Evolutionary conservation across 176 grass and related monocot genomes (phyloP).

Genomic region (Musa beccarii): DNA sequence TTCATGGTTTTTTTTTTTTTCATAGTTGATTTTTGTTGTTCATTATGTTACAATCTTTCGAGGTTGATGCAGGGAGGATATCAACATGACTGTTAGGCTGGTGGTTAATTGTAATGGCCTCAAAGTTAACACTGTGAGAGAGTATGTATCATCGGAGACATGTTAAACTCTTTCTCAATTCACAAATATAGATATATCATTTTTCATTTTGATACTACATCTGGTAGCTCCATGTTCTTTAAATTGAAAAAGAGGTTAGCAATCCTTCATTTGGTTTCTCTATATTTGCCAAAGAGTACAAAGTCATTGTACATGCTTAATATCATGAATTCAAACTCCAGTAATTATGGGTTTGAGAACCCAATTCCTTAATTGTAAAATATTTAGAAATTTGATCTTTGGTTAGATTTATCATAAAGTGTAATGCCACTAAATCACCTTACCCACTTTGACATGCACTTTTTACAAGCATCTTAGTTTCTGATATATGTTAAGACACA

Average conservation of each 20-base stretch:
- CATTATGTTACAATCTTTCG: slow-evolving; percentile 3
- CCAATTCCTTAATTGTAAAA: background rate
- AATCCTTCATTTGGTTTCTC: background rate
- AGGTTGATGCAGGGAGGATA: slow-evolving; percentile 63
- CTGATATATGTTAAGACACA: no score
- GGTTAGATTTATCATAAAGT: no score
- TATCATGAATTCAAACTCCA: background rate
- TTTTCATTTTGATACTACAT: background rate
- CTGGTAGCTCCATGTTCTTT: background rate
- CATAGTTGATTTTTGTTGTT: background rate
- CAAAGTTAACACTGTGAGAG: slow-evolving; percentile 71
- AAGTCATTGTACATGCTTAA: background rate
- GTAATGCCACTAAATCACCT: no score
- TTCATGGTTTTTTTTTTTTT: background rate
- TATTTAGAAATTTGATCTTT: background rate
- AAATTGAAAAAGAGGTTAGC: background rate
- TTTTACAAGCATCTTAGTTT: no score
- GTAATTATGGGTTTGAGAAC: background rate
- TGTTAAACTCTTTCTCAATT: background rate
- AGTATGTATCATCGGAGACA: slow-evolving; percentile 44
- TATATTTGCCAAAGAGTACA: background rate
- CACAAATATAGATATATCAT: background rate
- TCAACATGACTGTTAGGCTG: slow-evolving; percentile 89
- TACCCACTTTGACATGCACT: no score
- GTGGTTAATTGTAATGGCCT: slow-evolving; percentile 89